Percentiles rank a stretch among this genome's conserved stretches.
Conservation (phyloP, 2,329 filamentous ascomycete species). For the Corniculantispora saksenae region DNA sequence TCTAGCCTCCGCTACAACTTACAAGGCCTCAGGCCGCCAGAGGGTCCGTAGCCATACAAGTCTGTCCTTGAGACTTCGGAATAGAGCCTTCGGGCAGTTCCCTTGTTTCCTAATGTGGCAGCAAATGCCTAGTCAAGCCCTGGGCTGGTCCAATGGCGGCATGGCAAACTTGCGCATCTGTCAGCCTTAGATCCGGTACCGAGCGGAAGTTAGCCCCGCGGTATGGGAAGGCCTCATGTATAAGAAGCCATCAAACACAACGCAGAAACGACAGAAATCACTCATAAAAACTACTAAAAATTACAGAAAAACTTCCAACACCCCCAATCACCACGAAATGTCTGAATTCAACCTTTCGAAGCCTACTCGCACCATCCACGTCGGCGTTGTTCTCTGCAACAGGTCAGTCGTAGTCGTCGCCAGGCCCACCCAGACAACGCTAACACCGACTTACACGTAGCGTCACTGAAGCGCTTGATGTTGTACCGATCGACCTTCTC, state of each 20-base stretch:
- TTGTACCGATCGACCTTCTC: slow-evolving; percentile 36
- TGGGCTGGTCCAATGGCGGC: background rate
- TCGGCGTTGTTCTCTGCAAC: slow-evolving; percentile 33
- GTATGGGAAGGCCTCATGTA: background rate
- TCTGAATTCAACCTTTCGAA: slow-evolving; percentile 27
- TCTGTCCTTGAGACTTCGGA: background rate
- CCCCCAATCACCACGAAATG: background rate
- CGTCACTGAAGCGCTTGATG: slow-evolving; percentile 36
- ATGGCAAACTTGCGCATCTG: background rate
- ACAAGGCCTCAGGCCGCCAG: too few relatives aligned
- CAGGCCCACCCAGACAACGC: background rate
- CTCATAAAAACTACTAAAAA: background rate
- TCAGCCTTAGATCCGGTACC: background rate
- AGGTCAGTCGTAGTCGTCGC: slow-evolving; percentile 26
- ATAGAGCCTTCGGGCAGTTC: background rate
- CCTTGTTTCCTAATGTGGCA: background rate
- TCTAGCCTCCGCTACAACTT: too few relatives aligned
- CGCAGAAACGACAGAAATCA: background rate
- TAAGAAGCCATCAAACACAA: background rate
- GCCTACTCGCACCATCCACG: slow-evolving; percentile 28
- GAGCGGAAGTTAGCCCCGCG: background rate
- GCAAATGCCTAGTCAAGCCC: background rate
- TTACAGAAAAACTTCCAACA: background rate
- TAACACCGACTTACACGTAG: slow-evolving; percentile 23
- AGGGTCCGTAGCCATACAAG: too few relatives aligned